Conservation (phyloP, 805 yeast species). For the Tetrapisispora fleetii region DNA sequence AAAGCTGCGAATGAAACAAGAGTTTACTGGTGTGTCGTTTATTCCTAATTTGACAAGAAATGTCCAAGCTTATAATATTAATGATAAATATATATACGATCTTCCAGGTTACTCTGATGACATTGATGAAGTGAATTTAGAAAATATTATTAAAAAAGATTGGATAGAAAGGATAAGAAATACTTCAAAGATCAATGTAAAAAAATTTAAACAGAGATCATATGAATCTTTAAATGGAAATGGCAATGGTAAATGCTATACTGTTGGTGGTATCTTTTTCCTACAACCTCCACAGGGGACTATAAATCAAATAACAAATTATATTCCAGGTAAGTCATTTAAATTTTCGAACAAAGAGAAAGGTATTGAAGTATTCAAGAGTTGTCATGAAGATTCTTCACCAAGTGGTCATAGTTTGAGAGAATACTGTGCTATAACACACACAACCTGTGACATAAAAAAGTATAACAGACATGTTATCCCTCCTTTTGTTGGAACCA, state of each 20-base stretch:
- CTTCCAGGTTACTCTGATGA: slow-evolving; percentile 32
- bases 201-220: slow-evolving; percentile 22
- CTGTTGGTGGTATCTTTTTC: slow-evolving; percentile 55
- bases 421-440: slow-evolving; percentile 23
- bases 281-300: slow-evolving; percentile 44
- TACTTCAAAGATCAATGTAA: slow-evolving; percentile 25
- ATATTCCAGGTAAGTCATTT: slow-evolving; percentile 34
- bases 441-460: slow-evolving; percentile 9
- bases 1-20: slow-evolving; percentile 7
- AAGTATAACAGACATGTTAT: slow-evolving; percentile 38
- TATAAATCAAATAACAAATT: slow-evolving; percentile 39
- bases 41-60: slow-evolving; percentile 68
- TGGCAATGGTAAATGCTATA: slow-evolving; percentile 33
- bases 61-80: slow-evolving; percentile 33
- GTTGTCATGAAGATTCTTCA: slow-evolving; percentile 8
- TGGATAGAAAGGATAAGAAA: slow-evolving; percentile 25
- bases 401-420: slow-evolving; percentile 21
- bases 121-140: slow-evolving; percentile 18
- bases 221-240: slow-evolving; percentile 33
- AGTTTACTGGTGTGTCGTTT: slow-evolving; percentile 30
- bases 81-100: slow-evolving; percentile 27
- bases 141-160: slow-evolving; percentile 20
- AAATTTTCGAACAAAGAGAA: slow-evolving; percentile 26
- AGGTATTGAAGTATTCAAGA: slow-evolving; percentile 24
- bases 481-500: slow-evolving; percentile 61